Conservation (phyloP, 306 rosid species). For the Senna siamea region DNA sequence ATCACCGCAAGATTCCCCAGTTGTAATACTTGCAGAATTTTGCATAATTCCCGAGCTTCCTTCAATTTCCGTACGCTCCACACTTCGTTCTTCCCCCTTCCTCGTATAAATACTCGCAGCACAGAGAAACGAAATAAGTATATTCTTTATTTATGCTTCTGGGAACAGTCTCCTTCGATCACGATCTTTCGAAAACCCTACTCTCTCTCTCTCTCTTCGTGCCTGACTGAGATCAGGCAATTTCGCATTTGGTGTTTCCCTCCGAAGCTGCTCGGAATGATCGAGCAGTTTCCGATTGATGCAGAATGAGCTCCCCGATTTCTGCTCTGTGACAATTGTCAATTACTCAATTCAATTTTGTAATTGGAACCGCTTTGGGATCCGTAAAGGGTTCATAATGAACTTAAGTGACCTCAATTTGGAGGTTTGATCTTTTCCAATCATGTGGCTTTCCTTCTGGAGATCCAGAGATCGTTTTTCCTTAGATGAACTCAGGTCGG, state of each 20-base stretch:
- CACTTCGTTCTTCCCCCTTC: not conserved
- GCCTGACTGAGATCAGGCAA: slow-evolving; percentile 17
- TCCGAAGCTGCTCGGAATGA: slow-evolving; percentile 49
- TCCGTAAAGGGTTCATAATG: not conserved
- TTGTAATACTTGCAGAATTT: not conserved
- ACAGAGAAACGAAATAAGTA: not conserved
- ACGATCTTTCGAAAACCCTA: slow-evolving; percentile 40
- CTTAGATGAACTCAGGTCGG: slow-evolving; percentile 83
- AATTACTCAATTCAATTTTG: not conserved
- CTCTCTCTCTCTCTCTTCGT: slow-evolving; percentile 15
- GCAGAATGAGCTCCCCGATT: slow-evolving; percentile 34
- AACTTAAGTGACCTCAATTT: slow-evolving; percentile 37
- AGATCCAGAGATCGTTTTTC: slow-evolving; percentile 89
- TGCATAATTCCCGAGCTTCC: not conserved
- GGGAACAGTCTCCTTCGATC: not conserved
- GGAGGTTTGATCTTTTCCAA: slow-evolving; percentile 50
- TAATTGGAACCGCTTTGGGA: not conserved
- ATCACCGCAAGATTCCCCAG: too few species aligned
- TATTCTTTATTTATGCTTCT: not conserved
- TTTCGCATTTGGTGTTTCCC: slow-evolving; percentile 20
- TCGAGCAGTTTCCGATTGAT: slow-evolving; percentile 45
- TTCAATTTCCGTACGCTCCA: not conserved
- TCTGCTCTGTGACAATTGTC: not conserved
- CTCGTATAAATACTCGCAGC: not conserved
- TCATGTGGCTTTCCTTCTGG: slow-evolving; percentile 94